Evolutionary conservation across 2,329 filamentous ascomycete genomes (phyloP).

Genomic region (Penicillium hordei): DNA sequence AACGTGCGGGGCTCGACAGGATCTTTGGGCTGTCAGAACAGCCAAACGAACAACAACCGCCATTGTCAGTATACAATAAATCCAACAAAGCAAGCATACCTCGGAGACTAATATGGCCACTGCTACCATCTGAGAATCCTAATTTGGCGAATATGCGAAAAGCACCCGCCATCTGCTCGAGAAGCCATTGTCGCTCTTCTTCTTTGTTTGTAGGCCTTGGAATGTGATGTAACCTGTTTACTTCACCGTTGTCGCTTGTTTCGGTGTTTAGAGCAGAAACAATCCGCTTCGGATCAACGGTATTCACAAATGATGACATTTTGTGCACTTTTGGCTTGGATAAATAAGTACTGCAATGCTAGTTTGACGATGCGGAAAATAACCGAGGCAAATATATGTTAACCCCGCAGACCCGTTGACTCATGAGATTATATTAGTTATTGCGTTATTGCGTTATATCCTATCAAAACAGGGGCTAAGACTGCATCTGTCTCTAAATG

Average conservation of each 20-base stretch:
- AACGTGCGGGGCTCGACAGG: conserved; percentile 27
- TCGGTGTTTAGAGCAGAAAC: background rate
- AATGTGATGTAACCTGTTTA: background rate
- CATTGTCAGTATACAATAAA: background rate
- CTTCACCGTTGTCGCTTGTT: background rate
- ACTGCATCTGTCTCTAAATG: too few relatives aligned
- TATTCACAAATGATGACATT: background rate
- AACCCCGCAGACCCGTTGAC: background rate
- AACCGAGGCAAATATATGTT: background rate
- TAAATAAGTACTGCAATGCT: background rate
- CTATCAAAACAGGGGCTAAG: background rate
- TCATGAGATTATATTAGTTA: background rate
- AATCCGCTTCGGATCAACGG: background rate
- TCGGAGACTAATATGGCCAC: conserved; percentile 20
- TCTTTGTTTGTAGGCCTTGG: background rate
- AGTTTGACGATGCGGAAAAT: background rate
- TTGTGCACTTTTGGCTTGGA: background rate
- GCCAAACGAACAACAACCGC: background rate
- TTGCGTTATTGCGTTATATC: too few relatives aligned
- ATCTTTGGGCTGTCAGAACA: conserved; percentile 13
- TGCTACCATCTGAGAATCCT: conserved; percentile 21
- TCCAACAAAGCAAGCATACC: background rate
- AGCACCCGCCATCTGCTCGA: conserved; percentile 21
- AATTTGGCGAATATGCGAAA: conserved; percentile 25
- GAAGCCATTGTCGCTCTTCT: conserved; percentile 10